Conservation (phyloP, 1,139 yeast species). For the Sugiyamaella japonica region DNA sequence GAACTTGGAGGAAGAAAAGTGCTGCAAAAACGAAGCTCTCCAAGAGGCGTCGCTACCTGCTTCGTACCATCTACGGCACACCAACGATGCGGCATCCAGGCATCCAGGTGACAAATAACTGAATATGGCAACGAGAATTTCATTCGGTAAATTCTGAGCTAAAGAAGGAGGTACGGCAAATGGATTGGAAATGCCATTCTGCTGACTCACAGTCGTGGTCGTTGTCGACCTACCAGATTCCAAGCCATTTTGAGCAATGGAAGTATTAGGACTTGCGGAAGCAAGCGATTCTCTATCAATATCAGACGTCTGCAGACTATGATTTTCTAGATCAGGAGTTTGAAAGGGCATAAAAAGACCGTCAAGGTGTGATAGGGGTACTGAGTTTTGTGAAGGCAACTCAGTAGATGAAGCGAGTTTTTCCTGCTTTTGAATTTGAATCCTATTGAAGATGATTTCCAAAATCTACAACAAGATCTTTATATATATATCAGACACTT, state of each 20-base stretch:
- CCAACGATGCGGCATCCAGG: conserved; percentile 37
- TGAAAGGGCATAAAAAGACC: conserved; percentile 9
- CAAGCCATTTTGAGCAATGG: conserved; percentile 5
- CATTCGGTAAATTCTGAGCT: conserved; percentile 35
- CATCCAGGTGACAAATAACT: conserved; percentile 35
- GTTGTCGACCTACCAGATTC: neutral
- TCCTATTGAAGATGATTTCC: too few species aligned
- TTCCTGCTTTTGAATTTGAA: too few species aligned
- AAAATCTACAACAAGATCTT: too few species aligned
- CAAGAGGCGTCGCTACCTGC: conserved; percentile 39
- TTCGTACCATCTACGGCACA: conserved; percentile 39
- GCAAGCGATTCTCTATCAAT: neutral
- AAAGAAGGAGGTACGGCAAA: conserved; percentile 11
- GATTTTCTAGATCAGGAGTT: neutral
- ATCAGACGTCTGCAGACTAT: conserved; percentile 5
- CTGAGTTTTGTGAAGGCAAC: neutral
- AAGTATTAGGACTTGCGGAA: neutral
- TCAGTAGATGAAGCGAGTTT: too few species aligned
- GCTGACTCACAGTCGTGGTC: neutral
- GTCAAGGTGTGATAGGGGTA: neutral
- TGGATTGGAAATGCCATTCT: neutral
- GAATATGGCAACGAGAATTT: conserved; percentile 42
- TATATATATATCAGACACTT: too few species aligned
- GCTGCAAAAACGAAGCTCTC: conserved; percentile 35
- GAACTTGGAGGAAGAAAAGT: conserved; percentile 27